Evolutionary conservation across 2,329 filamentous ascomycete species (phyloP), one percentile per base, ranked within the genome.

Genomic region (Paecilomyces sp.): DNA sequence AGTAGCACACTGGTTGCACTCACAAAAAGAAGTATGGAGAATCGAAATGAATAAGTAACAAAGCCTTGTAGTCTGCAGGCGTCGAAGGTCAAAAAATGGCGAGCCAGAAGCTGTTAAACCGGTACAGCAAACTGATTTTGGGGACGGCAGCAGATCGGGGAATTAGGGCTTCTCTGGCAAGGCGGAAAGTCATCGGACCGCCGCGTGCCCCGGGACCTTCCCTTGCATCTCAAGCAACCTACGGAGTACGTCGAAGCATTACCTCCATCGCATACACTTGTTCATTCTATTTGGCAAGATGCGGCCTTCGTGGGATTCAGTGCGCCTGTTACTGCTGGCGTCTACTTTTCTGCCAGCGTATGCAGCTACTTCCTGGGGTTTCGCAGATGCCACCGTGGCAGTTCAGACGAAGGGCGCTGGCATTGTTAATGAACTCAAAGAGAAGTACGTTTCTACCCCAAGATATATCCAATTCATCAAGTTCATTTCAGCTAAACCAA

Each of bases 311-410:
- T 67, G 69, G 59, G 64, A 68, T 56, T 67, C 71, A 62, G 60
- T 74, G 63, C 70, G 71, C 58, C 68, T 77, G 54, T 70, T 70
- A 58, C 67, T 77, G 61, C 65, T 76, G 64, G 74, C 69, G 18
- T 71, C 71, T 6, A 67, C 70, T 33, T 67, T 74, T 33, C 62
- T 73, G 54, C 70, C 71, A n/a, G 67, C 68, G 51, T 69, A 68
- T 34, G 83, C 83, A 30, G 81, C 79, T 59, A 78, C 79, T 31
- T 78, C 79, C 22, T 88, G 85, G 85, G 80, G 82, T 50, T 88
- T 87, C 71, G 77, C 83, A 70, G 85, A 88, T 82, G 85, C 82
- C 68, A 85, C 83, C 62, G 75, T 88, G 71, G 80, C 82, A 60
- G 75, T 88, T 66, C 78, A 82, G 67, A 75, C 76, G 67, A 88